phyloP scores from a whole-genome alignment of 495 filamentous ascomycete genomes.

The Annulohypoxylon maeteangense region DNA sequence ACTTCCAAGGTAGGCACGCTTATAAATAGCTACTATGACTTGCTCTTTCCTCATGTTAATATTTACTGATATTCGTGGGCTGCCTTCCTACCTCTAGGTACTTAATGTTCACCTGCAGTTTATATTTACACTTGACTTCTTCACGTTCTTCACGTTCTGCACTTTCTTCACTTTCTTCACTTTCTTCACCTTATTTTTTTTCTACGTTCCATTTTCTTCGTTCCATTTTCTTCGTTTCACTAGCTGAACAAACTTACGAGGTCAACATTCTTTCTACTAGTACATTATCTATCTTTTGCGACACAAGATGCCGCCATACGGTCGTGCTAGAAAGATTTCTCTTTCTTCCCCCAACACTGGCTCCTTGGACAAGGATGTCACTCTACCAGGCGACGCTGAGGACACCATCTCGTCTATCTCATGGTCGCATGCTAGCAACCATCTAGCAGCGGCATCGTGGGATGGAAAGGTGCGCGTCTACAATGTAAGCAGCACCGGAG shows the following conservation, averaged over 20 bases:
- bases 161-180: no score
- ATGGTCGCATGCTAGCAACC: conserved; percentile 70
- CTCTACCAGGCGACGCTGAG: conserved; percentile 71
- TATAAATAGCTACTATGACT: conserved; percentile 12
- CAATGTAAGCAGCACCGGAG: conserved; percentile 72
- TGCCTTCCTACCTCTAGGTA: no score
- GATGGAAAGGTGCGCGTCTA: conserved; percentile 93
- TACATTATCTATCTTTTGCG: not conserved
- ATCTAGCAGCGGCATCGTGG: conserved; percentile 85
- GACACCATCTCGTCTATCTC: conserved; percentile 85
- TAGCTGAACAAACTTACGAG: not conserved
- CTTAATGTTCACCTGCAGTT: no score
- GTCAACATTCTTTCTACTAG: not conserved
- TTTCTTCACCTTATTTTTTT: not conserved
- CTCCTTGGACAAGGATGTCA: conserved; percentile 75
- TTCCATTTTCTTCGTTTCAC: not conserved
- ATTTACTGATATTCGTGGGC: not conserved
- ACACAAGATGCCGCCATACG: conserved; percentile 16
- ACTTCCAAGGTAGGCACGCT: not conserved
- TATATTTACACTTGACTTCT: no score
- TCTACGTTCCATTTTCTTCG: not conserved
- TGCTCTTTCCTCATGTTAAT: not conserved
- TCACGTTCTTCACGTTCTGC: no score
- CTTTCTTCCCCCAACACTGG: conserved; percentile 65
- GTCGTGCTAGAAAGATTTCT: conserved; percentile 25